Evolutionary conservation across 2,329 filamentous ascomycete species (phyloP), one percentile per base, ranked within the genome.

Genomic region (Truncatella angustata): DNA sequence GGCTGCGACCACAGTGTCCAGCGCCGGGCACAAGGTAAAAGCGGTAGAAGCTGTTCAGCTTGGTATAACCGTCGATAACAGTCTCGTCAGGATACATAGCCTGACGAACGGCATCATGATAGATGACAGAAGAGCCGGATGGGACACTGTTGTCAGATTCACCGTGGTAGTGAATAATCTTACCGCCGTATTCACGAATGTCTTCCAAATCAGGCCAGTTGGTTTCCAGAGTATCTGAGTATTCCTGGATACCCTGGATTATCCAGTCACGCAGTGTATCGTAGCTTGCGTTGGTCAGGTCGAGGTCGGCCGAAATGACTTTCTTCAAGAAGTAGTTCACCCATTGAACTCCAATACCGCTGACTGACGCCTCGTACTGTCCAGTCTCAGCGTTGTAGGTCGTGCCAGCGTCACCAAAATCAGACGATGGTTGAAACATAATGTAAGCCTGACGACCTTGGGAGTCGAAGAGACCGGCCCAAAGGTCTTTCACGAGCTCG

Each of bases 151-250:
- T 39, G n/a, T 49, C 34, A 7, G 32, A 37, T 30, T 49, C 32
- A 34, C 32, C 46, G 16, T 49, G 46, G 34, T 37, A 49, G 46
- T 39, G 46, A 16, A 49, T 49, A 20, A 49, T 34, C 46, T 49
- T 49, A 12, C 46, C 46, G 30, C 46, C 46, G 21, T 36, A 26
- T 20, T 49, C 35, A 30, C 30, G 32, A 20, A 49, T 26, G 34
- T 49, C 46, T 30, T 49, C 46, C 18, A 49, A 18, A 30, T 48
- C 45, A 14, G 45, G 45, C 45, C 45, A 48, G 45, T 34, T 30
- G 20, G 45, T 48, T 23, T 48, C 26, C 45, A 48, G 18, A 6
- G 45, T 48, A 20, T 34, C 24, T 9, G 45, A 24, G 5, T 34
- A 48, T 18, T 36, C 32, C 9, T n/a, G 12, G 14, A 48, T 48